phyloP scores from a whole-genome alignment of 2,329 filamentous ascomycete species.

The Sclerotinia borealis region DNA sequence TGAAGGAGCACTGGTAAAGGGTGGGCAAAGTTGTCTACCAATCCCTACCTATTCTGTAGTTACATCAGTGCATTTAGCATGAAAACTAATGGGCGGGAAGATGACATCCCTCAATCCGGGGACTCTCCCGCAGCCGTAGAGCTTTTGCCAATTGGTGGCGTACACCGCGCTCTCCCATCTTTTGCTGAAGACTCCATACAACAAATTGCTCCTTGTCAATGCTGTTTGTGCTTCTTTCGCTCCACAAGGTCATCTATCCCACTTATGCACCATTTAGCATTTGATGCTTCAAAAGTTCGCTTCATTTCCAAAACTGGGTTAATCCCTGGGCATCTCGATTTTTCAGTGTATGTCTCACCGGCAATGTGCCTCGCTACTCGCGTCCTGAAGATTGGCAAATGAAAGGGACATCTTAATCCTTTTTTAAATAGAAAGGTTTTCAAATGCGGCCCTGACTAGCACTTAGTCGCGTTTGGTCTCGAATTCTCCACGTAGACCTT shows the following conservation, averaged over 20 bases:
- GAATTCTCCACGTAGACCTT: slow-evolving; percentile 1
- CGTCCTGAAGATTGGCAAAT: slow-evolving; percentile 5
- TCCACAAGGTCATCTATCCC: slow-evolving; percentile 11
- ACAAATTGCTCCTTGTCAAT: neutral
- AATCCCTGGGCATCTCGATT: neutral
- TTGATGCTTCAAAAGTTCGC: neutral
- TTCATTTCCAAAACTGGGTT: neutral
- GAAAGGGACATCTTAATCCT: slow-evolving; percentile 1
- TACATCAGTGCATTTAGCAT: slow-evolving; percentile 5
- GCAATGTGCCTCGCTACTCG: neutral
- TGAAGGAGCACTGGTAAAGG: neutral
- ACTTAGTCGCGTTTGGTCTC: neutral
- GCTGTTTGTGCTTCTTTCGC: neutral
- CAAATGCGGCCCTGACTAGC: slow-evolving; percentile 5
- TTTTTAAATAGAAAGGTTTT: neutral
- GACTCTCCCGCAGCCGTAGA: slow-evolving; percentile 1
- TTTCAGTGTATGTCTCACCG: slow-evolving; percentile 7
- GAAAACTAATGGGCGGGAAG: slow-evolving; percentile 8
- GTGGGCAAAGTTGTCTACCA: slow-evolving; percentile 8
- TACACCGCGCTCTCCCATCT: neutral
- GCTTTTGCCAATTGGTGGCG: slow-evolving; percentile 11
- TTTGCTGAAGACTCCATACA: slow-evolving; percentile 8
- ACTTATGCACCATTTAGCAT: slow-evolving; percentile 11
- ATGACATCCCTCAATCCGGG: neutral
- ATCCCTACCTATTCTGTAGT: slow-evolving; percentile 1